These are phyloP conservation scores for Calonectria montana DNA, from an alignment of 2,329 filamentous ascomycete species.

Conservation along the genomic window DNA sequence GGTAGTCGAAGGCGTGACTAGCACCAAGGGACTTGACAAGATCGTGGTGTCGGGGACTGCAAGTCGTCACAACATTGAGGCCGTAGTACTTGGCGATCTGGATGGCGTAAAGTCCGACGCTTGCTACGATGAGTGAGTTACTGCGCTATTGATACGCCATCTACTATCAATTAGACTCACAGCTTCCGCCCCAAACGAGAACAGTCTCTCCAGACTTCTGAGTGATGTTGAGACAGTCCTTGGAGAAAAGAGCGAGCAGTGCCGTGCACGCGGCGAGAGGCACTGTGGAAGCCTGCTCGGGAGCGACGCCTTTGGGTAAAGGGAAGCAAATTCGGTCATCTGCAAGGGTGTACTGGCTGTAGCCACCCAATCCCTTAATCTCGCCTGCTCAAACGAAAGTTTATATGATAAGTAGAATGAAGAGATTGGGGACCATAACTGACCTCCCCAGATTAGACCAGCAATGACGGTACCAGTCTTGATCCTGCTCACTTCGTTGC, in stretches of 20 bases:
- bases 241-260: neutral
- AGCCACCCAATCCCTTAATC: slow-evolving; percentile 47
- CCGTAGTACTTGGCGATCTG: slow-evolving; percentile 47
- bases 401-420: neutral
- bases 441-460: slow-evolving; percentile 42
- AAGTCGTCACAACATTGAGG: slow-evolving; percentile 47
- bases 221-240: neutral
- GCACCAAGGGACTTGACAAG: slow-evolving; percentile 45
- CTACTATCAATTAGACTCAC: neutral
- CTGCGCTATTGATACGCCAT: too few species aligned
- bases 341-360: slow-evolving; percentile 52
- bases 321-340: slow-evolving; percentile 53
- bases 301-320: slow-evolving; percentile 39
- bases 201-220: neutral
- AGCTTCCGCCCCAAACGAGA: neutral
- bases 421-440: neutral
- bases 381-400: slow-evolving; percentile 20
- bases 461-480: slow-evolving; percentile 26
- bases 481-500: slow-evolving; percentile 30
- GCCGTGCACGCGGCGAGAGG: neutral
- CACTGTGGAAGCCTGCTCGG: neutral
- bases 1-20: neutral
- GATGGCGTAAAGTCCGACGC: slow-evolving; percentile 49
- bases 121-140: slow-evolving; percentile 37
- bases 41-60: slow-evolving; percentile 45